Conservation (phyloP, 805 yeast species). For the Vanderwaltozyma verrucispora region DNA sequence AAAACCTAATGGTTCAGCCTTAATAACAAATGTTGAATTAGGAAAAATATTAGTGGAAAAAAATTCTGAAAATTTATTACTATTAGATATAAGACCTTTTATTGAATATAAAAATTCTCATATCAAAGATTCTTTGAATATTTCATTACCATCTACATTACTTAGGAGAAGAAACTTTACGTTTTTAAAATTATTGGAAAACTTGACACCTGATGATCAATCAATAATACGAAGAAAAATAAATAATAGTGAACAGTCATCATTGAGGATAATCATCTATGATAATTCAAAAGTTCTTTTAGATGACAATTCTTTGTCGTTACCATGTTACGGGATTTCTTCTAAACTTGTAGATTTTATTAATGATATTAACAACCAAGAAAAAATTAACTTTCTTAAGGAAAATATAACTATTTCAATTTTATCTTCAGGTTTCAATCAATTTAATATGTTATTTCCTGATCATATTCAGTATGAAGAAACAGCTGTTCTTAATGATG, state of each 20-base stretch:
- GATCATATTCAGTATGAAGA: constrained; percentile 2
- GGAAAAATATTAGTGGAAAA: constrained; percentile 6
- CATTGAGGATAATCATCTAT: constrained; percentile 17
- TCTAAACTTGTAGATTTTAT: constrained; percentile 14
- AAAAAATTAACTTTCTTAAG: not conserved
- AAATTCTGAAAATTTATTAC: constrained; percentile 6
- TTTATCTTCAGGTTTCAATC: constrained; percentile 15
- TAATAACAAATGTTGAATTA: constrained; percentile 15
- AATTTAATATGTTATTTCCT: constrained; percentile 13
- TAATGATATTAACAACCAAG: not conserved
- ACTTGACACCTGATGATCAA: constrained; percentile 44
- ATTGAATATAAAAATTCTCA: constrained; percentile 57
- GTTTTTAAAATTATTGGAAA: constrained; percentile 49
- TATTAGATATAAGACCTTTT: constrained; percentile 65
- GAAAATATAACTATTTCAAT: constrained; percentile 5
- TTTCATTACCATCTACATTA: constrained; percentile 85
- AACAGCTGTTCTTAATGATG: no score
- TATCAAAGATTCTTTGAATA: constrained; percentile 52
- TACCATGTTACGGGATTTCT: constrained; percentile 21
- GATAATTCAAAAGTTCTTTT: constrained; percentile 18
- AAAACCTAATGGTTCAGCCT: constrained; percentile 14
- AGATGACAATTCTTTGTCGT: constrained; percentile 17
- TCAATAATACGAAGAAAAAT: constrained; percentile 3
- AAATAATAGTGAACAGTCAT: no score
- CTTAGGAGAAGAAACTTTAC: constrained; percentile 66